phyloP scores from a whole-genome alignment of 352 stramenopile species.

The Phytophthora chlamydospora region DNA sequence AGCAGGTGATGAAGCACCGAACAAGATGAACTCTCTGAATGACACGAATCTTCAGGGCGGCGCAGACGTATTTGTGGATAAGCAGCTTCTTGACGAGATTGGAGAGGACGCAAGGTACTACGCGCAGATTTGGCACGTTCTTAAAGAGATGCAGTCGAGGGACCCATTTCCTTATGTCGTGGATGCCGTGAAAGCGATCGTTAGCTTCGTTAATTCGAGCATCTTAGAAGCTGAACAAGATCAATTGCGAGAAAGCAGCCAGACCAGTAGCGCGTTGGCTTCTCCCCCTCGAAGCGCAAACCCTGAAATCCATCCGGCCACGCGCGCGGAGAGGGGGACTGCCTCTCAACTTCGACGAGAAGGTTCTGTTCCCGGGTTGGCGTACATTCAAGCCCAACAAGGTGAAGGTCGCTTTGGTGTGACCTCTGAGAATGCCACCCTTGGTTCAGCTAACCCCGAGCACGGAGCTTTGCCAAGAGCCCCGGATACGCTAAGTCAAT shows the following conservation, averaged over 20 bases:
- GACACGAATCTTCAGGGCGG: conserved; percentile 19
- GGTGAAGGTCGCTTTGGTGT: conserved; percentile 14
- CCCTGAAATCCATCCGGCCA: conserved; percentile 12
- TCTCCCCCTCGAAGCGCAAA: conserved; percentile 35
- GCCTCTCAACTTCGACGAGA: conserved; percentile 44
- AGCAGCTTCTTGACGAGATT: conserved; percentile 50
- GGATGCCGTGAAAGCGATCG: conserved; percentile 65
- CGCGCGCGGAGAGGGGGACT: conserved; percentile 25
- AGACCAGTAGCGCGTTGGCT: conserved; percentile 29
- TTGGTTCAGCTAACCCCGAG: conserved; percentile 18
- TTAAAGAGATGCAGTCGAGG: conserved; percentile 85
- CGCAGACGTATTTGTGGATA: conserved; percentile 47
- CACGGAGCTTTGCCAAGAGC: conserved; percentile 25
- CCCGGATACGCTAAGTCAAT: conserved; percentile 24
- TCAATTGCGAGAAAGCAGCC: conserved; percentile 42
- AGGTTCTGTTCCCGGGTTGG: conserved; percentile 37
- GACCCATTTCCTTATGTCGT: conserved; percentile 88
- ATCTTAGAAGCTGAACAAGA: conserved; percentile 66
- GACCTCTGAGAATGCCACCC: conserved; percentile 15
- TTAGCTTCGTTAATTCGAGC: conserved; percentile 66
- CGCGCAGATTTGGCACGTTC: conserved; percentile 79
- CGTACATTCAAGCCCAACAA: conserved; percentile 27
- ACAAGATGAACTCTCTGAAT: conserved; percentile 14
- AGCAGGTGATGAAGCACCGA: conserved; percentile 17
- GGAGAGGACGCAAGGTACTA: conserved; percentile 83